A percentile compares a stretch with the other conserved stretches of the same genome.
Evolutionary conservation across 441 rosid species (phyloP).

Genomic region (Syzygium malaccense): DNA sequence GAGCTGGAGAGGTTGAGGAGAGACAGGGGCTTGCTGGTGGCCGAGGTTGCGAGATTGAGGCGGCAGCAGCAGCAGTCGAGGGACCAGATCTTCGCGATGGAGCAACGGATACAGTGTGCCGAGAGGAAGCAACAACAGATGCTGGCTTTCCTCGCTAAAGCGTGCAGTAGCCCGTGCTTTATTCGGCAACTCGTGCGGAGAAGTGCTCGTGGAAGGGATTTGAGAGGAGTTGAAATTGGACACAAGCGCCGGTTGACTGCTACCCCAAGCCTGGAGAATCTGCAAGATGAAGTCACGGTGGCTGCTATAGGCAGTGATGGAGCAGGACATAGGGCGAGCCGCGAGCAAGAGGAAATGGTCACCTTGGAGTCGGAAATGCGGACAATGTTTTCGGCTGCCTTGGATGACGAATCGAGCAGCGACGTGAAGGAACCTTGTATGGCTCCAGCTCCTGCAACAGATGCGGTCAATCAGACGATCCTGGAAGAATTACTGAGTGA

Average conservation of each 20-base stretch:
- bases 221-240: slow-evolving; percentile 31
- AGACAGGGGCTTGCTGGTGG: neutral
- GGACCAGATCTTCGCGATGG: neutral
- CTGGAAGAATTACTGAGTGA: slow-evolving; percentile 41
- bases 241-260: slow-evolving; percentile 54
- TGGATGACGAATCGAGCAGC: slow-evolving; percentile 39
- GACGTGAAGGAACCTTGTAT: slow-evolving; percentile 6
- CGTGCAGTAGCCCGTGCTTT: slow-evolving; percentile 30
- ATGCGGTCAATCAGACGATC: slow-evolving; percentile 17
- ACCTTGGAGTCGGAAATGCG: slow-evolving; percentile 37
- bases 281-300: slow-evolving; percentile 26
- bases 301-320: neutral
- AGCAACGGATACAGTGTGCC: neutral
- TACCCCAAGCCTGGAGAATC: slow-evolving; percentile 36
- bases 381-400: slow-evolving; percentile 26
- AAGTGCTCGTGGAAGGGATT: slow-evolving; percentile 24
- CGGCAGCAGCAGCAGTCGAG: neutral
- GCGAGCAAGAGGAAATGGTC: slow-evolving; percentile 15
- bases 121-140: slow-evolving; percentile 11
- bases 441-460: slow-evolving; percentile 12
- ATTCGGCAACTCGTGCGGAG: slow-evolving; percentile 39
- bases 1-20: neutral
- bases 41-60: neutral
- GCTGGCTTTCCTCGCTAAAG: slow-evolving; percentile 2
- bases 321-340: slow-evolving; percentile 1